Conservation (phyloP, 495 filamentous ascomycete species). For the Choiromyces venosus region DNA sequence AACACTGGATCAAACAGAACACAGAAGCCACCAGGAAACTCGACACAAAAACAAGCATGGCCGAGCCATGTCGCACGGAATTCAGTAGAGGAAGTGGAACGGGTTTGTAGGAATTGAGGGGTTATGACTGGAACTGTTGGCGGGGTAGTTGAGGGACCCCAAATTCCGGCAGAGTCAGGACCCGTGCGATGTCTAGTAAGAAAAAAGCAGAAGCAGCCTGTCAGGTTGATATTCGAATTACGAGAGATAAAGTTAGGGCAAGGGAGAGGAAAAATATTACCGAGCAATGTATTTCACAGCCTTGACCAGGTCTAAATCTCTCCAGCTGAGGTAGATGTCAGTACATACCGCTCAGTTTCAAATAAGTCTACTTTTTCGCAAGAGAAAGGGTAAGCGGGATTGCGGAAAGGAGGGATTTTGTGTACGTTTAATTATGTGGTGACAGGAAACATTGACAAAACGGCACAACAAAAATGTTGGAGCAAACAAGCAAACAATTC, state of each 20-base stretch:
- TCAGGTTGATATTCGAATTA: conserved; percentile 1
- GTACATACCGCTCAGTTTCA: background rate
- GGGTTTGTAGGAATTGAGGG: conserved; percentile 63
- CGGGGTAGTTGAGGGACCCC: background rate
- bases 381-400: background rate
- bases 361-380: background rate
- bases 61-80: conserved; percentile 95
- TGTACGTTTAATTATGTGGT: background rate
- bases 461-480: conserved; percentile 7
- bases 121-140: conserved; percentile 51
- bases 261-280: background rate
- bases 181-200: background rate
- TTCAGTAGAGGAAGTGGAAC: conserved; percentile 47
- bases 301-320: background rate
- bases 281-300: background rate
- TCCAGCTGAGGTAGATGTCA: background rate
- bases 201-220: background rate
- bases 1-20: conserved; percentile 97
- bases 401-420: conserved; percentile 2
- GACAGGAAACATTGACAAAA: conserved; percentile 17
- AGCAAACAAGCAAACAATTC: background rate
- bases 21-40: conserved; percentile 80
- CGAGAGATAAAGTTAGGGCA: background rate
- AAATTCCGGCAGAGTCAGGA: background rate
- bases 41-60: conserved; percentile 89